phyloP scores from a whole-genome alignment of 1,284 basidiomycete species.

The Ustilago lituana region DNA sequence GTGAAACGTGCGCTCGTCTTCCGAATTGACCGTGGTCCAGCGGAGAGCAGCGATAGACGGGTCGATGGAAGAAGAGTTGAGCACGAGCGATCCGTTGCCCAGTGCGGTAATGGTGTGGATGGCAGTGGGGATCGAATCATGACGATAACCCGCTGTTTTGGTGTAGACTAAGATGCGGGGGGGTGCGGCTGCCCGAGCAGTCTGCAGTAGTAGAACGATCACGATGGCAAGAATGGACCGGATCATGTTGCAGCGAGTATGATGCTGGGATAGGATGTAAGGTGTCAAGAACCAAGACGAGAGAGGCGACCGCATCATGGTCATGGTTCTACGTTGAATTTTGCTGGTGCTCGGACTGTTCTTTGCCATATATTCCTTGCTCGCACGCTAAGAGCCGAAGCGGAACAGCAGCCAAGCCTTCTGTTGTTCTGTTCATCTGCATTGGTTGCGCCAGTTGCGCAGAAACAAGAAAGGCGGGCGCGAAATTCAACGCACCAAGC shows the following conservation, averaged over 20 bases:
- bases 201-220: neutral
- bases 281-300: no score
- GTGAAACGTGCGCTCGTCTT: slow-evolving; percentile 45
- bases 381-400: no score
- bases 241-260: slow-evolving; percentile 2
- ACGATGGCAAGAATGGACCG: neutral
- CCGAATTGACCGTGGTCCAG: slow-evolving; percentile 38
- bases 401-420: no score
- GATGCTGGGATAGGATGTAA: neutral
- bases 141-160: slow-evolving; percentile 70
- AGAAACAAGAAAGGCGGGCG: no score
- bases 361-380: no score
- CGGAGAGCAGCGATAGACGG: slow-evolving; percentile 17
- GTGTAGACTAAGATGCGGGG: slow-evolving; percentile 60
- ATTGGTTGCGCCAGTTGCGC: no score
- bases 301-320: no score
- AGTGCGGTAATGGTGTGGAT: slow-evolving; percentile 72
- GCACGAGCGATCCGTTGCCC: slow-evolving; percentile 73
- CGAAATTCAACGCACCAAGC: no score
- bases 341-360: no score
- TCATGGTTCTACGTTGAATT: no score
- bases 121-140: slow-evolving; percentile 81
- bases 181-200: slow-evolving; percentile 4
- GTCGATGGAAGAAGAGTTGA: slow-evolving; percentile 68
- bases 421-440: no score